Evolutionary conservation across 768 basidiomycete species (phyloP).

Genomic region (Pholiota microspora): DNA sequence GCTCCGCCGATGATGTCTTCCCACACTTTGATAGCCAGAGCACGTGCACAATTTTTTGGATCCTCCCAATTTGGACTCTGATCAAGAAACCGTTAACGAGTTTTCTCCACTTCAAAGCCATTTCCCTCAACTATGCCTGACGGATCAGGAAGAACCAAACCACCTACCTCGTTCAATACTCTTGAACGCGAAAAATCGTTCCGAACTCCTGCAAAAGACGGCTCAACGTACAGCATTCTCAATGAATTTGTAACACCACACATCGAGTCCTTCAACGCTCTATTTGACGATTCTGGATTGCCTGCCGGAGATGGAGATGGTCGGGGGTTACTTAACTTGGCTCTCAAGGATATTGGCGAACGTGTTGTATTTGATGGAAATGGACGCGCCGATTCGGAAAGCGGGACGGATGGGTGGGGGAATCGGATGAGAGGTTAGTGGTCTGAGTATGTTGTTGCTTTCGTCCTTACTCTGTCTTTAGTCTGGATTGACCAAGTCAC

Average conservation of each 20-base stretch:
- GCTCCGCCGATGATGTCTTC: constrained; percentile 28
- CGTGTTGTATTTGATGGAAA: constrained; percentile 92
- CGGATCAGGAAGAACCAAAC: constrained; percentile 34
- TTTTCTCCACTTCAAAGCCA: constrained; percentile 9
- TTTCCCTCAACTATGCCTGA: constrained; percentile 46
- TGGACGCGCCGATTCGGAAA: constrained; percentile 49
- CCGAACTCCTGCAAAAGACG: constrained; percentile 66
- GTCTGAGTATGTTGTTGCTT: not conserved
- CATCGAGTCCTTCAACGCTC: constrained; percentile 93
- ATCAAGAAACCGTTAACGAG: constrained; percentile 2
- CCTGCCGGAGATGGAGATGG: constrained; percentile 74
- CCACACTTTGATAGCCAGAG: constrained; percentile 14
- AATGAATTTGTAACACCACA: constrained; percentile 94
- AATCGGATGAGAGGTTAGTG: constrained; percentile 82
- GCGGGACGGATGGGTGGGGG: constrained; percentile 62
- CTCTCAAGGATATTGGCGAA: constrained; percentile 80
- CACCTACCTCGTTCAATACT: constrained; percentile 72
- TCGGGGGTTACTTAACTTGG: constrained; percentile 74
- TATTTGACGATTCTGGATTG: constrained; percentile 91
- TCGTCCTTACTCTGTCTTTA: constrained; percentile 30
- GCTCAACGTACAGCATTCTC: constrained; percentile 73
- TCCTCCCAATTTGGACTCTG: constrained; percentile 8
- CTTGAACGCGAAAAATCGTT: constrained; percentile 77
- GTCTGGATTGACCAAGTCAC: constrained; percentile 90
- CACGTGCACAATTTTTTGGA: constrained; percentile 35